These are phyloP conservation scores for Saccharomyces jurei DNA, from an alignment of 805 yeast genomes.

Conservation along the genomic window DNA sequence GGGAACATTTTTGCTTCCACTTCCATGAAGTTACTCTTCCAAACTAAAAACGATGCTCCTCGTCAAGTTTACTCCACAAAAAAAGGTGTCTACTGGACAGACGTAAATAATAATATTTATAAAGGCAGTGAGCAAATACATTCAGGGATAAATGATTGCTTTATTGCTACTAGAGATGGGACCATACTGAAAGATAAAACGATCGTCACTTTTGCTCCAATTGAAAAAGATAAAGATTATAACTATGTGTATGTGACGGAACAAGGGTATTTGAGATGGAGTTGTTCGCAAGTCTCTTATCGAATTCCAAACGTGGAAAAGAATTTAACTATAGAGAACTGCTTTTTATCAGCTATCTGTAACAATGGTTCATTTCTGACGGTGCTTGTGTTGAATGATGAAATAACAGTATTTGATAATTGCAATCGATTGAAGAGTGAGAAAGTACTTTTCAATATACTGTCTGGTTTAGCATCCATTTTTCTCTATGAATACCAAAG, in stretches of 20 bases:
- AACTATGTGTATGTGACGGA: conserved; percentile 5
- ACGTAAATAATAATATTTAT: conserved; percentile 4
- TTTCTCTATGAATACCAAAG: background rate
- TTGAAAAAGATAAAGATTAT: conserved; percentile 4
- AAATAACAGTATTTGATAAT: background rate
- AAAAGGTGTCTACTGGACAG: conserved; percentile 11
- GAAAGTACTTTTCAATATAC: background rate
- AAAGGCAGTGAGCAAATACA: conserved; percentile 1
- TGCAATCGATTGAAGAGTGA: background rate
- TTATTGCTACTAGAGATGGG: conserved; percentile 5
- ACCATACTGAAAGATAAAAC: background rate
- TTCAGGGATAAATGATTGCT: background rate
- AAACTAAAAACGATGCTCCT: background rate
- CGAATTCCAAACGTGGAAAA: background rate
- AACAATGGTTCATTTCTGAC: background rate
- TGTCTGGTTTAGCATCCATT: background rate
- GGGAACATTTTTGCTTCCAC: background rate
- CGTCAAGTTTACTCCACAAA: conserved; percentile 1
- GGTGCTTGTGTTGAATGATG: background rate
- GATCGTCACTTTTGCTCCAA: conserved; percentile 2
- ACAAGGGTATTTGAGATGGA: conserved; percentile 7
- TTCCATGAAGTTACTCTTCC: background rate
- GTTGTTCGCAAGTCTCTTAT: background rate
- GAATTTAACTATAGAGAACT: background rate
- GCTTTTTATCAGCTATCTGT: background rate